Conservation (phyloP, 805 yeast genomes). For the Wickerhamiella cacticola region DNA sequence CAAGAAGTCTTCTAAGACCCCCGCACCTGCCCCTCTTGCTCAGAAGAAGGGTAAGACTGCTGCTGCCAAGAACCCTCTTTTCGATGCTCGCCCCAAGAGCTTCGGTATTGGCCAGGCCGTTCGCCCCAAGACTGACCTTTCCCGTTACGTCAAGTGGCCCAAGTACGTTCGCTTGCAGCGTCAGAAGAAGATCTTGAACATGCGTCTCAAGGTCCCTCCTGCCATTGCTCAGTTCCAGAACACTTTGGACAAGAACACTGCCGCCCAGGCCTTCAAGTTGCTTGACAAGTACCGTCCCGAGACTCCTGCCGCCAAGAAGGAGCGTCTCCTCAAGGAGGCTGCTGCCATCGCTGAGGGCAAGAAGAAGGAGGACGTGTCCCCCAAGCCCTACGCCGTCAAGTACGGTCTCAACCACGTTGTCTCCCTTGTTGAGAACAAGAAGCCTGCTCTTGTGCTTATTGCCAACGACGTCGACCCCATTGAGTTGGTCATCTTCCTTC, state of each 20-base stretch:
- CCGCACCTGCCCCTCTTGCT: conserved; percentile 54
- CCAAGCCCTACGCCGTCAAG: conserved; percentile 94
- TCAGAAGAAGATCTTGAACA: conserved; percentile 89
- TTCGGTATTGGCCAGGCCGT: conserved; percentile 94
- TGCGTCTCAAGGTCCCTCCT: conserved; percentile 99
- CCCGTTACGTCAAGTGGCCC: conserved; percentile 99
- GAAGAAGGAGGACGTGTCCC: conserved; percentile 90
- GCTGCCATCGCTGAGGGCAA: conserved; percentile 98
- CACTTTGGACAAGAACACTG: conserved; percentile 97
- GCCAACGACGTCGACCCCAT: conserved; percentile 99
- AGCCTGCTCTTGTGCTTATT: conserved; percentile 91
- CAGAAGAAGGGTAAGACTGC: conserved; percentile 35
- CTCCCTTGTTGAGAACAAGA: conserved; percentile 93
- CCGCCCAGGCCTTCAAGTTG: conserved; percentile 91
- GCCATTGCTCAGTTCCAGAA: conserved; percentile 93
- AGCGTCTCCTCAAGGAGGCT: conserved; percentile 93
- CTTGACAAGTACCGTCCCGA: conserved; percentile 99
- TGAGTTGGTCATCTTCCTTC: conserved; percentile 92
- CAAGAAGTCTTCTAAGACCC: conserved; percentile 96
- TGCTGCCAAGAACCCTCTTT: conserved; percentile 58
- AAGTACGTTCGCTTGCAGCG: conserved; percentile 96
- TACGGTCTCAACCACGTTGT: conserved; percentile 99
- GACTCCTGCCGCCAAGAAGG: conserved; percentile 94
- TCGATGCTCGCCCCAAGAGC: conserved; percentile 81
- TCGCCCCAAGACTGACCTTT: conserved; percentile 90